phyloP scores from a whole-genome alignment of 2,329 filamentous ascomycete genomes.

The Plectosphaerella plurivora region DNA sequence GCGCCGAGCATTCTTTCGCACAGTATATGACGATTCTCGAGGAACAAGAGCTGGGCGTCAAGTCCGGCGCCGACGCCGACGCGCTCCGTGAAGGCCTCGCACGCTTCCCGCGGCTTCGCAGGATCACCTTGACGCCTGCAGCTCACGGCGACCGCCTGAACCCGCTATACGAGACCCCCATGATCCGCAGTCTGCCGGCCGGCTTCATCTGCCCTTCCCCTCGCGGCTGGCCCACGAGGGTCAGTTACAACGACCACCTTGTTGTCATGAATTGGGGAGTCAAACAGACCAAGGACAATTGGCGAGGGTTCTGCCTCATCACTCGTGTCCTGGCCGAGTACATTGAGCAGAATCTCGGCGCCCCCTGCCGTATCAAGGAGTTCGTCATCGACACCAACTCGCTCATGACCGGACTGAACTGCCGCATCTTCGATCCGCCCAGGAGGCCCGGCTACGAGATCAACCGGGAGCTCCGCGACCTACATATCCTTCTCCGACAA shows the following conservation, averaged over 20 bases:
- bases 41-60: slow-evolving; percentile 22
- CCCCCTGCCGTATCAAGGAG: slow-evolving; percentile 20
- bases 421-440: slow-evolving; percentile 20
- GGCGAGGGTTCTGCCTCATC: slow-evolving; percentile 25
- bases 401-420: slow-evolving; percentile 24
- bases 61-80: slow-evolving; percentile 18
- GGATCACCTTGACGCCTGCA: slow-evolving; percentile 32
- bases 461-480: too few species aligned
- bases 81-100: slow-evolving; percentile 26
- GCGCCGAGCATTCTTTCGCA: too few species aligned
- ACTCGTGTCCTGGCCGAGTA: slow-evolving; percentile 18
- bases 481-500: slow-evolving; percentile 10
- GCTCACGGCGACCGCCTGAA: slow-evolving; percentile 28
- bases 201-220: slow-evolving; percentile 34
- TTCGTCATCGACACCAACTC: slow-evolving; percentile 25
- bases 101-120: slow-evolving; percentile 27
- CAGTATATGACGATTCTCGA: slow-evolving; percentile 17
- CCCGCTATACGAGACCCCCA: slow-evolving; percentile 35
- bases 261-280: too few species aligned
- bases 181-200: slow-evolving; percentile 31
- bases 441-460: not conserved
- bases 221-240: slow-evolving; percentile 20
- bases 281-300: slow-evolving; percentile 15
- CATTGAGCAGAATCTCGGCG: slow-evolving; percentile 3
- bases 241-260: too few species aligned